Base-by-base conservation (phyloP, 768 basidiomycete genomes). In the Rhodosporidiobolus sp. region DNA sequence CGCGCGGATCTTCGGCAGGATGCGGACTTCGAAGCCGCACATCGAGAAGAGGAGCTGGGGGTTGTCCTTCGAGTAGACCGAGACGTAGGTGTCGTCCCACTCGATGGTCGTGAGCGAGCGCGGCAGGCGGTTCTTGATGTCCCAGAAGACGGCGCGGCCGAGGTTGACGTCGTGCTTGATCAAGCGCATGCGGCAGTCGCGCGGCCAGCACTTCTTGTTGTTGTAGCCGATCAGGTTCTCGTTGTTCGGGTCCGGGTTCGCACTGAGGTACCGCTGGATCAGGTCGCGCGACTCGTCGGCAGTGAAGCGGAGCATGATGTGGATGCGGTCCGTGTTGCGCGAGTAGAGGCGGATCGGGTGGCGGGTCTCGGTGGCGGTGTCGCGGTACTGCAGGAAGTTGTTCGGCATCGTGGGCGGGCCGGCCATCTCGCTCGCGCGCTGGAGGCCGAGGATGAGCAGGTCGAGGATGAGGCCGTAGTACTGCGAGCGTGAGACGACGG, bases 121-220 rank as follows among this genome's bases (percentile, higher is more conserved):
- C 0, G 96, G 96, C 34, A 99, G 82, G 77, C 91, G 91, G 81
- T 97, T 94, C 83, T 97, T 96, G 81, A 98, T 92, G 79, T 99
- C 98, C 96, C 95, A 99, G 74, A 96, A 98, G 16, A 97, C 96
- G 4, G 96, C 96, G 72, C 96, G 87, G 30, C 95, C 96, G 56
- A 99, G 85, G 82, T 99, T 98, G 82, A 98, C 96, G 80, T 99
- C 96, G 81, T 99, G 96, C 83, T 99, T 99, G 85, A 96, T 95
- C 68, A 99, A 85, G 46, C 96, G 86, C 96, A 99, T 99, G 70
- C 96, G 89, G 81, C 96, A 99, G 82, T 99, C 96, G 76, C 94
- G 87, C 49, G 96, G 96, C 96, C 96, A 99, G 83, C 96, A 98
- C 61, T 93, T 89, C 82, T 95, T 96, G 85, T 97, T 98, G 84